Base-by-base conservation (phyloP, 2,329 filamentous ascomycete species). In the Metarhizium anisopliae region DNA sequence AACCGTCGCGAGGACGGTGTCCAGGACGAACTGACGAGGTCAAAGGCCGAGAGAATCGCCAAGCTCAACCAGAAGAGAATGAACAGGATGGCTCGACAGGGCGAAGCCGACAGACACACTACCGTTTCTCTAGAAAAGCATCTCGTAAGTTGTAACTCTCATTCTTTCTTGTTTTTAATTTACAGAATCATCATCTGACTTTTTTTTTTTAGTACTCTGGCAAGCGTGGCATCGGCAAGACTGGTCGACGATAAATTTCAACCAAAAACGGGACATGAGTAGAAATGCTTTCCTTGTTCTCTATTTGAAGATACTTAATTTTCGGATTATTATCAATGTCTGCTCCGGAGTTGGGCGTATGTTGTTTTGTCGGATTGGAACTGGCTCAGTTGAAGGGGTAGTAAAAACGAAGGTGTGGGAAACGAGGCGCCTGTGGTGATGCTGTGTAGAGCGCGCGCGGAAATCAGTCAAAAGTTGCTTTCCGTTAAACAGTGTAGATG, bases 61-160 rank as follows among this genome's bases (percentile, higher is more conserved):
- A 97, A 96, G 81, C 76, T 99, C 69, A 81, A 86, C 66, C 95
- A 99, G 85, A 91, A 93, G 81, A 93, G 91, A 83, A 96, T 95
- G 91, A 99, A 99, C 79, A 84, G 93, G 62, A 94, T 95, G 87
- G 94, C 94, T 49, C 86, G 92, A 72, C 90, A 95, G 80, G 94
- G 94, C 79, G 94, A 99, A 78, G 92, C 87, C 59, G 94, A 99
- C 80, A 85, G 95, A 70, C 93, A 97, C 75, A 84, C 85, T 59
- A 86, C 86, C 55, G 88, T 89, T 42, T 81, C 89, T 54, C 75
- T 95, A 73, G 83, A 86, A 60, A 99, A 95, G 77, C 94, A 97
- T 77, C 79, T 99, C 82, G 87, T 95, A 81, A 72, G 86, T 82
- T 63, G 60, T 47, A 1, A 30, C 42, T 52, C 36, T 36, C 35